Percentiles rank a stretch among this genome's conserved stretches.
Evolutionary conservation across 78 protist species (phyloP).

Genomic region (Dictyostelium capitatum): DNA sequence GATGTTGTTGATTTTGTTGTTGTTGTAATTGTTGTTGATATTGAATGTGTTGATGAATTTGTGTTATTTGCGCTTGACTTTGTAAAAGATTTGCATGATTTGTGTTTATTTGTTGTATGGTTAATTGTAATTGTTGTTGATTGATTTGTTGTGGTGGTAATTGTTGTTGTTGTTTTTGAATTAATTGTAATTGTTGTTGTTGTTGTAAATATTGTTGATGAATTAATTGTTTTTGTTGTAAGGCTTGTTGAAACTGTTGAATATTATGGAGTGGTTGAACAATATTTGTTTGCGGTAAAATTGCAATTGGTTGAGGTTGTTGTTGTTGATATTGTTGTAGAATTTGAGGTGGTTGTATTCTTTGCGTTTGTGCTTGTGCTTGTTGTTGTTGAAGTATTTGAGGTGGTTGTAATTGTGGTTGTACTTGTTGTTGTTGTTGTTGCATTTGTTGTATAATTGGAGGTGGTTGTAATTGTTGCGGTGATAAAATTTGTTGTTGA

Average conservation of each 20-base stretch:
- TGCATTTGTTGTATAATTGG: not conserved
- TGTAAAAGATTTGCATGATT: not conserved
- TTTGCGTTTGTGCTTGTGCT: not conserved
- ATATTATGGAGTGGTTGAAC: not conserved
- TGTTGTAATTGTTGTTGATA: not conserved
- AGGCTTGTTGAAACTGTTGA: not conserved
- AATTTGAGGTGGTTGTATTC: not conserved
- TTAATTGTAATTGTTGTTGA: not conserved
- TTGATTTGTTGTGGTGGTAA: not conserved
- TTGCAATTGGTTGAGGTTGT: not conserved
- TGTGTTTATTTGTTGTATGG: not conserved
- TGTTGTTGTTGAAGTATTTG: constrained; percentile 6
- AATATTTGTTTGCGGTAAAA: not conserved
- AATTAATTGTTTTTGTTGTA: not conserved
- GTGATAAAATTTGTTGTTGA: not conserved
- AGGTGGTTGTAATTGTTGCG: not conserved
- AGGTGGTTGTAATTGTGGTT: constrained; percentile 4
- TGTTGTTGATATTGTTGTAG: not conserved
- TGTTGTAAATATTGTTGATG: not conserved
- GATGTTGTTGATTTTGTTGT: not conserved
- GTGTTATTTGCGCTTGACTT: not conserved
- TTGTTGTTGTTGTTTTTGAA: not conserved
- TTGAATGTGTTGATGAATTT: not conserved
- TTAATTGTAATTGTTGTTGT: not conserved
- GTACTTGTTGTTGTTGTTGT: not conserved